Percentiles rank a stretch among this genome's conserved stretches.
Conservation (phyloP, 345 rosid genomes). For the Citrus inodora region DNA sequence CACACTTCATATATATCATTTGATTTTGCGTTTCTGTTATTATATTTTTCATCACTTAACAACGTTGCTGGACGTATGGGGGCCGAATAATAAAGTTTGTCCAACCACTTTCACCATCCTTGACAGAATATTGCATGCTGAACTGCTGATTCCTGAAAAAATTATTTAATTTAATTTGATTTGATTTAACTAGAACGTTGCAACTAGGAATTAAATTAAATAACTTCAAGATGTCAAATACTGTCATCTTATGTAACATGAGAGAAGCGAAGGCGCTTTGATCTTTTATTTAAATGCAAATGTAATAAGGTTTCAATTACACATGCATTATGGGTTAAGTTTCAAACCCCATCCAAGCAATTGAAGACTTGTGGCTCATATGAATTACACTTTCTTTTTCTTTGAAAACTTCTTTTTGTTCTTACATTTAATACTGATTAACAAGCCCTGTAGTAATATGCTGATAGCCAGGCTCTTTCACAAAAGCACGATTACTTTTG, state of each 20-base stretch:
- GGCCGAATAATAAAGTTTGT: neutral
- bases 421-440: too few species aligned
- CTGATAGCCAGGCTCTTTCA: too few species aligned
- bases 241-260: neutral
- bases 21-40: neutral
- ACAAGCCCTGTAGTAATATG: too few species aligned
- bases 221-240: neutral
- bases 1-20: neutral
- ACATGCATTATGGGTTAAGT: too few species aligned
- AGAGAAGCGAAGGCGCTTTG: neutral
- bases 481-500: neutral
- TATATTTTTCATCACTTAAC: neutral
- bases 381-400: too few species aligned
- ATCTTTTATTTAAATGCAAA: too few species aligned
- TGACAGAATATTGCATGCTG: neutral
- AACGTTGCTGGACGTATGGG: neutral
- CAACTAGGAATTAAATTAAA: neutral
- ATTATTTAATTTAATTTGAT: too few species aligned
- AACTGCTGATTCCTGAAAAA: neutral
- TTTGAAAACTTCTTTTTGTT: too few species aligned
- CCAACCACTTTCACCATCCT: constrained; percentile 8
- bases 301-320: too few species aligned
- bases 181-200: neutral
- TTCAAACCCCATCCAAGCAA: neutral
- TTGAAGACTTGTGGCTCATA: neutral